Base-by-base conservation (phyloP, 345 rosid species). In the Eutrema heterophyllum region DNA sequence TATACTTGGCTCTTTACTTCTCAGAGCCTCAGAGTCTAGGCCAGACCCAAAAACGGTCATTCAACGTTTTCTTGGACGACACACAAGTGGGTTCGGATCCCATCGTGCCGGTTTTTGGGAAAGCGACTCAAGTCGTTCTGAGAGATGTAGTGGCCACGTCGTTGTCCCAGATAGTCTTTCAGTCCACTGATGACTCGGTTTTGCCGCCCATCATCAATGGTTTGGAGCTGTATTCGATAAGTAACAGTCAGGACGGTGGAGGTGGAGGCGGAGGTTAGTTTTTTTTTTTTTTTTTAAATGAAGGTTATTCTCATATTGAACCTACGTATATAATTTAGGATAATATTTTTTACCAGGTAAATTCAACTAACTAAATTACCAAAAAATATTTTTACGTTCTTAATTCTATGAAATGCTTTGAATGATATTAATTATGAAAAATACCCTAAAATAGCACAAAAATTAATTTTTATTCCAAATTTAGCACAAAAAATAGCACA, bases 21-120 rank as follows among this genome's bases (percentile, higher is more conserved):
- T 64, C 71, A 0, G 77, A 73, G 57, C 64, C 77, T 54, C 50
- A 64, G 39, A 73, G 64, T 53, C 55, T 73, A 63, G 48, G 56
- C 32, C 71, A 49, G 57, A 54, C 30, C 21, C 64, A 64, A 36
- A 73, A n/a, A 35, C 36, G 71, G 39, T 73, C 71, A 14, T 73
- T 64, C 65, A 73, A 73, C 49, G 43, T 73, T 54, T 73, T 54
- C 41, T 64, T 64, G 40, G 77, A 54, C 7, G 16, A 45, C 1
- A 73, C 14, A 2, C 57, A 64, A 55, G 64, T 73, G 32, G 64
- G 77, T 7, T 53, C 39, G 8, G 14, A 11, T 54, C 70, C 71
- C 40, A 46, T 73, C 18, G 63, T 55, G 3, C 77, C 77, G 6
- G 56, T 64, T 11, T 64, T 64, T 26, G 77, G 77, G 10, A 64